phyloP scores from a whole-genome alignment of 257 asterid species.

The Prunella vulgaris region DNA sequence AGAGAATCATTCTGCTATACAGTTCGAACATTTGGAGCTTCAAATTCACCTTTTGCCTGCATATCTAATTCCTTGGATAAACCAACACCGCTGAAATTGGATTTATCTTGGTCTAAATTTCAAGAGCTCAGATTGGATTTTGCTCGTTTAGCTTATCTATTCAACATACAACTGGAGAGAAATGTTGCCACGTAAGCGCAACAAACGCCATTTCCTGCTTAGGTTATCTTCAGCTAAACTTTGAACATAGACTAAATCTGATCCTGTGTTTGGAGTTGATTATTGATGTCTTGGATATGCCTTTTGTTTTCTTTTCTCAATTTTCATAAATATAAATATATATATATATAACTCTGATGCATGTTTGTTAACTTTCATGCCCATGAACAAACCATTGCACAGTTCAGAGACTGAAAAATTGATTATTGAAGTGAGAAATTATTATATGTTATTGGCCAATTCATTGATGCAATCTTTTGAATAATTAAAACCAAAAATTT shows the following conservation, averaged over 20 bases:
- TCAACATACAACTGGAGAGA: conserved; percentile 90
- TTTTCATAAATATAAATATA: background rate
- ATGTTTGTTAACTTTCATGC: background rate
- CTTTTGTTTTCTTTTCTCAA: background rate
- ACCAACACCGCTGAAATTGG: conserved; percentile 89
- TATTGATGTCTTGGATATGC: background rate
- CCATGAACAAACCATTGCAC: background rate
- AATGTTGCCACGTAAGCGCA: conserved; percentile 85
- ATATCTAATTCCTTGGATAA: conserved; percentile 69
- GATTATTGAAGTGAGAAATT: background rate
- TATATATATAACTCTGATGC: background rate
- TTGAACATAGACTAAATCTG: conserved; percentile 6
- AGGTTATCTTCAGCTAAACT: conserved; percentile 15
- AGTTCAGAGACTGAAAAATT: background rate
- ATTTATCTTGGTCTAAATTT: conserved; percentile 70
- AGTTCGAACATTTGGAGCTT: conserved; percentile 44
- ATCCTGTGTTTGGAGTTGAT: conserved; percentile 8
- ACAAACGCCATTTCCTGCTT: conserved; percentile 15
- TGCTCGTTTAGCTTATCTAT: conserved; percentile 72
- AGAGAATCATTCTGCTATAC: conserved; percentile 38
- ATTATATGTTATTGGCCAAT: background rate
- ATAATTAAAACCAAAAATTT: background rate
- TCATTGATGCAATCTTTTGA: background rate
- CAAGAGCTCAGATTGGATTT: conserved; percentile 74
- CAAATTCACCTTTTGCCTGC: conserved; percentile 72